Evolutionary conservation across 2,329 filamentous ascomycete genomes (phyloP).

Genomic region (Madurella mycetomatis): DNA sequence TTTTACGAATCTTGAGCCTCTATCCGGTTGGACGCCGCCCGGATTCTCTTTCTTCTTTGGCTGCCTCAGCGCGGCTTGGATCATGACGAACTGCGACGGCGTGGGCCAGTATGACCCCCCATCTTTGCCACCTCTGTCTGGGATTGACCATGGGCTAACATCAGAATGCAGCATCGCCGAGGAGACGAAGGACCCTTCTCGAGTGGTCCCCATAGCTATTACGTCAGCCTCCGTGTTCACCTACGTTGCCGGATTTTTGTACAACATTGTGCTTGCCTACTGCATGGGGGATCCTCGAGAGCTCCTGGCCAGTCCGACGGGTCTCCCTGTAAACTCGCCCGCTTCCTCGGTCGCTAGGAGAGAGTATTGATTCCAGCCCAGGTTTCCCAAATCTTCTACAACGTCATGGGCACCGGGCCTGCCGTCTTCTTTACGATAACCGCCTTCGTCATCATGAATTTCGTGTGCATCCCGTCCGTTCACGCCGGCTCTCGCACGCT

Average conservation of each 20-base stretch:
- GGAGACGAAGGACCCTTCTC: conserved; percentile 36
- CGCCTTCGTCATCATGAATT: conserved; percentile 55
- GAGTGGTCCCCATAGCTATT: conserved; percentile 48
- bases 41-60: conserved; percentile 53
- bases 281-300: conserved; percentile 49
- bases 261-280: conserved; percentile 55
- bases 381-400: conserved; percentile 49
- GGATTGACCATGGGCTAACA: background rate
- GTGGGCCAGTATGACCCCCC: background rate
- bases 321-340: conserved; percentile 43
- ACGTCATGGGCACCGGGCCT: conserved; percentile 49
- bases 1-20: conserved; percentile 39
- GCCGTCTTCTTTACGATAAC: conserved; percentile 53
- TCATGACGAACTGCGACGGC: conserved; percentile 41
- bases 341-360: background rate
- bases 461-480: conserved; percentile 54
- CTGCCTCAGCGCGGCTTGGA: conserved; percentile 53
- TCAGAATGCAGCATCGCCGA: conserved; percentile 39
- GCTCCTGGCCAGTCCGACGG: conserved; percentile 43
- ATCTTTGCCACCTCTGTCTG: background rate
- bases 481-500: conserved; percentile 50
- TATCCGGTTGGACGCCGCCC: conserved; percentile 41
- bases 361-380: background rate
- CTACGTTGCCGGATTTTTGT: conserved; percentile 51
- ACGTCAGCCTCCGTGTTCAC: conserved; percentile 52